Percentiles rank a stretch among this genome's conserved stretches.
Conservation (phyloP, 805 yeast genomes). For the Candida golubevii region DNA sequence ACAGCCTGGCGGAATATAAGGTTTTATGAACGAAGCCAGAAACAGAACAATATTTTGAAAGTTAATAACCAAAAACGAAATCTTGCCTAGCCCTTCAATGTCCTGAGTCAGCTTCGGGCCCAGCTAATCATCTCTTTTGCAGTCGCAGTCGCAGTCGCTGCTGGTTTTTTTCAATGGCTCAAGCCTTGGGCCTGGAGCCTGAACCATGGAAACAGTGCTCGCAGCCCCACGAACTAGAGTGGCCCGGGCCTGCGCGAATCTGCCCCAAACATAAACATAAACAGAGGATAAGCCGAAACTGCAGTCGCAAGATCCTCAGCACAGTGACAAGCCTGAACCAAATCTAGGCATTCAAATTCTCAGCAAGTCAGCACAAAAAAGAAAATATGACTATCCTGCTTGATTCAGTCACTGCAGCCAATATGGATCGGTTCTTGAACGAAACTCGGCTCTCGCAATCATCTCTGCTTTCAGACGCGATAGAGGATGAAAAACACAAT, state of each 20-base stretch:
- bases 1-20: too few species aligned
- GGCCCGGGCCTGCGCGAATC: background rate
- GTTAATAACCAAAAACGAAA: too few species aligned
- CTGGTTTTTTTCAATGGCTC: too few species aligned
- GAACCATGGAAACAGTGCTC: background rate
- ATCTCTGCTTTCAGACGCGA: background rate
- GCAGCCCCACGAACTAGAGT: background rate
- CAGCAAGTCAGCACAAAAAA: background rate
- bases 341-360: background rate
- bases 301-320: background rate
- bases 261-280: background rate
- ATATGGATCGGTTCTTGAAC: conserved; percentile 25
- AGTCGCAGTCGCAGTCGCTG: background rate
- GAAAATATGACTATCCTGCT: conserved; percentile 4
- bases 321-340: background rate
- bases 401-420: conserved; percentile 21
- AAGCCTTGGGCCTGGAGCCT: too few species aligned
- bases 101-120: background rate
- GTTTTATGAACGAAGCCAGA: too few species aligned
- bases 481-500: background rate
- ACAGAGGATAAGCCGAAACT: background rate
- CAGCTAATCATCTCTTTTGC: background rate
- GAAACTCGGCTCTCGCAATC: conserved; percentile 24
- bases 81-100: too few species aligned
- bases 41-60: too few species aligned